Evolutionary conservation across 148 eudicot genomes (phyloP), one percentile per base, ranked within the genome.

Genomic region (Vaccinium corymbosum): DNA sequence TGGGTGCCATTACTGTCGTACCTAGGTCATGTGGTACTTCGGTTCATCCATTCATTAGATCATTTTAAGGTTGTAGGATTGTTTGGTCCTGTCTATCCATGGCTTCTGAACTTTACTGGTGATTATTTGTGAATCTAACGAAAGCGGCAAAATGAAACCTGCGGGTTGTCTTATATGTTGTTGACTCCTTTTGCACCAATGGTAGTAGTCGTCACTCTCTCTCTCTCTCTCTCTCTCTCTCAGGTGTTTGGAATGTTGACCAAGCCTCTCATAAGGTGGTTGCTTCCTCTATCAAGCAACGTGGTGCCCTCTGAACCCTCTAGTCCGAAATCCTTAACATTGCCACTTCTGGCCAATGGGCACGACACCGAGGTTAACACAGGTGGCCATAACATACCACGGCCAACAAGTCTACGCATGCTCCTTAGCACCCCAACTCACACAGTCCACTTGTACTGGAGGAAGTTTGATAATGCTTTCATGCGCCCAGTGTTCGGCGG

Each of bases 401-500:
- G 87, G 15, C 87, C 83, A 25, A 81, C 83, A 66, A 86, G 90
- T 76, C 77, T 92, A 46, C 85, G 88, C 55, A 90, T 90, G 91
- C 85, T 92, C 79, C 76, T 90, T 17, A 74, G 83, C 51, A 80
- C 89, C 81, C 92, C 92, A 8, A 86, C 90, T 27, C 89, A 87
- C 38, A 88, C 89, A 3, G 87, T 90, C 62, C 92, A 92, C 84
- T 74, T 79, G 62, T 91, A 90, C 81, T 92, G 93, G 94, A 89
- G 93, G 25, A 90, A 87, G 61, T 93, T 89, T 35, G 93, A 91
- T 52, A 55, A 90, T 76, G 86, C 91, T 20, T 80, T 81, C 80
- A 90, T 91, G 94, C 92, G 92, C 56, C 95, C 95, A 8, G 86
- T 92, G 32, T 91, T 91, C 80, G 93, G 93, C 10, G 93, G 94